Percentiles rank a stretch among this genome's conserved stretches.
These are phyloP conservation scores for Umbelopsis isabellina DNA, from an alignment of 192 early-diverging fungal species.

Conservation along the genomic window DNA sequence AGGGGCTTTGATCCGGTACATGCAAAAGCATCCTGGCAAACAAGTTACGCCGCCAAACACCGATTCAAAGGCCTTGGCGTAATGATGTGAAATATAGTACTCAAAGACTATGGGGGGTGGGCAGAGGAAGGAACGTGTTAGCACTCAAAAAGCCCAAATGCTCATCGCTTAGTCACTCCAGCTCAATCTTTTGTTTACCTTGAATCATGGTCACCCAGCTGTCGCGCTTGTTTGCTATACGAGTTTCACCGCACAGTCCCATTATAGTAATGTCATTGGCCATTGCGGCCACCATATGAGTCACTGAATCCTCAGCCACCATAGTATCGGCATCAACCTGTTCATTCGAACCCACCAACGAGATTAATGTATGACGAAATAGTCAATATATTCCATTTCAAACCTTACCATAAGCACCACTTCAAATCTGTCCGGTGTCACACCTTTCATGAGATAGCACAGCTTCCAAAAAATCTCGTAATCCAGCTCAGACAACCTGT, in stretches of 20 bases:
- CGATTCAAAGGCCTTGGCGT: slow-evolving; percentile 94
- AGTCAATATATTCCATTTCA: background rate
- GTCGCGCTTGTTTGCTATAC: slow-evolving; percentile 90
- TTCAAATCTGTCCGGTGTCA: slow-evolving; percentile 85
- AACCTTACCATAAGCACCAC: slow-evolving; percentile 65
- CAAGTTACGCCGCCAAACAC: slow-evolving; percentile 94
- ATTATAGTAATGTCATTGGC: slow-evolving; percentile 89
- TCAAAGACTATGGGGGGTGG: slow-evolving; percentile 74
- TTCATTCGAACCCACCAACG: background rate
- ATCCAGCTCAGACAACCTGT: slow-evolving; percentile 86
- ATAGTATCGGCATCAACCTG: slow-evolving; percentile 90
- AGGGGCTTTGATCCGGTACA: slow-evolving; percentile 93
- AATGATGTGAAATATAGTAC: slow-evolving; percentile 94
- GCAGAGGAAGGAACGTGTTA: slow-evolving; percentile 76
- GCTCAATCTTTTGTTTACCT: background rate
- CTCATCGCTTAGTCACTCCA: background rate
- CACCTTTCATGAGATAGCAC: slow-evolving; percentile 70
- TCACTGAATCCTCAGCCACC: slow-evolving; percentile 76
- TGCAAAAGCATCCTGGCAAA: slow-evolving; percentile 95
- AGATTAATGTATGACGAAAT: background rate
- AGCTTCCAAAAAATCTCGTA: slow-evolving; percentile 91
- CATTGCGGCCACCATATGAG: slow-evolving; percentile 92
- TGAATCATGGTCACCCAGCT: slow-evolving; percentile 83
- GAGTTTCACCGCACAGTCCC: slow-evolving; percentile 97
- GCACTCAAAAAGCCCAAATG: slow-evolving; percentile 7